Evolutionary conservation across 108 stramenopile genomes (phyloP).

Genomic region (Ochromonas danica): DNA sequence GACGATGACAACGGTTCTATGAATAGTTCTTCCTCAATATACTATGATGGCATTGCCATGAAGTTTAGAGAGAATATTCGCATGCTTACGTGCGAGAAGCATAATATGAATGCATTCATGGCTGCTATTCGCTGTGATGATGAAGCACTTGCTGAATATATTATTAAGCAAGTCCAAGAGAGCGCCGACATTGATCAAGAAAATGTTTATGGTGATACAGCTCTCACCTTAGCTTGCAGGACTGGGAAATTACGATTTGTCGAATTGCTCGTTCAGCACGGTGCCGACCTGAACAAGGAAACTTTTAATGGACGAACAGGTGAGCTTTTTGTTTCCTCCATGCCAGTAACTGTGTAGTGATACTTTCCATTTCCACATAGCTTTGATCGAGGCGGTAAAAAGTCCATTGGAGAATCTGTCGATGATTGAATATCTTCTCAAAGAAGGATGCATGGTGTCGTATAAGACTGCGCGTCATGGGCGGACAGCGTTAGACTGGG

Average conservation of each 20-base stretch:
- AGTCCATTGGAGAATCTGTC: not conserved
- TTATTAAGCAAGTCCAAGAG: not conserved
- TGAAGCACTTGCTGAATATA: not conserved
- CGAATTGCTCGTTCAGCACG: conserved; percentile 18
- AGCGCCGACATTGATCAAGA: conserved; percentile 7
- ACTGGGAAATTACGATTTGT: conserved; percentile 9
- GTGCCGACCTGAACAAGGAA: conserved; percentile 34
- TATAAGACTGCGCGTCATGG: conserved; percentile 8
- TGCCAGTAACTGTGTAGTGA: not conserved
- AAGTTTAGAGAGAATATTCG: conserved; percentile 3
- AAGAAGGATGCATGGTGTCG: not conserved
- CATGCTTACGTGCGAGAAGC: not conserved
- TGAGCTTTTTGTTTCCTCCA: not conserved
- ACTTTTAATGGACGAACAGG: conserved; percentile 20
- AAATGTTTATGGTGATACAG: conserved; percentile 29
- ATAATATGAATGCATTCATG: conserved; percentile 4
- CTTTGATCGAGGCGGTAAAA: conserved; percentile 30
- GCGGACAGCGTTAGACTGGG: conserved; percentile 26
- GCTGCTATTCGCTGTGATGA: conserved; percentile 7
- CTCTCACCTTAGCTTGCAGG: conserved; percentile 22
- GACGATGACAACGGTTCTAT: not conserved
- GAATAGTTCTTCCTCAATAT: not conserved
- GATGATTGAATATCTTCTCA: conserved; percentile 8
- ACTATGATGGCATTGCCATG: conserved; percentile 7
- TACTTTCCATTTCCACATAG: too few species aligned